Evolutionary conservation across 768 basidiomycete species (phyloP), one percentile per base, ranked within the genome.

Genomic region (Russula ochroleuca): DNA sequence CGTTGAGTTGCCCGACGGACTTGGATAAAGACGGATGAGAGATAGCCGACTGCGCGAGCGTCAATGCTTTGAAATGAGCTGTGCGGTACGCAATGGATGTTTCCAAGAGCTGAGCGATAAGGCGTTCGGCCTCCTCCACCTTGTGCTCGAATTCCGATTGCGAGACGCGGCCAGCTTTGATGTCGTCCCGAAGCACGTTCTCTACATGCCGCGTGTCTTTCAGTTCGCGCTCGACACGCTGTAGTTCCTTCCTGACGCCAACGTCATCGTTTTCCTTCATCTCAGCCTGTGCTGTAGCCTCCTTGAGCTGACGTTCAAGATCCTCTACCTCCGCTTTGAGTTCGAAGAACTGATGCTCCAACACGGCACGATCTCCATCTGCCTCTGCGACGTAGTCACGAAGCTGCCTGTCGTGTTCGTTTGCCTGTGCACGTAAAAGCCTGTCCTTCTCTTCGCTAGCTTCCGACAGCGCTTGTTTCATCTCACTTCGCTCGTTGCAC

Each of bases 331-430:
- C 78, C 1, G 83, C 84, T 67, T 82, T 81, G 41, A 91, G 76
- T 71, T 91, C 90, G 45, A 82, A 84, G 72, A 90, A 87, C 73
- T 94, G 90, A 55, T 94, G 86, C 74, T 97, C 94, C 51, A 97
- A 78, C 15, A 96, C 92, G 0, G 94, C 94, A 9, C 93, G 84
- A 73, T 98, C 94, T 1, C 94, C 91, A 70, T 97, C 93, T 15
- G 94, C 91, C 73, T 98, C 95, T 3, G 90, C 90, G 59, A 90
- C 87, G 69, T 94, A 90, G 72, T 97, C 94, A 1, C 92, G 83
- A 66, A 97, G 84, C 49, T 80, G 73, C 38, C 82, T 76, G 62
- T 87, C 85, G 61, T 85, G 80, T 70, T 81, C 90, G 15, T 82
- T 84, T 8, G 89, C 87, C 71, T 93, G 91, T 3, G 79, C 81